These are phyloP conservation scores for Heliamphora exappendiculata DNA, from an alignment of 148 eudicot genomes.

Conservation along the genomic window DNA sequence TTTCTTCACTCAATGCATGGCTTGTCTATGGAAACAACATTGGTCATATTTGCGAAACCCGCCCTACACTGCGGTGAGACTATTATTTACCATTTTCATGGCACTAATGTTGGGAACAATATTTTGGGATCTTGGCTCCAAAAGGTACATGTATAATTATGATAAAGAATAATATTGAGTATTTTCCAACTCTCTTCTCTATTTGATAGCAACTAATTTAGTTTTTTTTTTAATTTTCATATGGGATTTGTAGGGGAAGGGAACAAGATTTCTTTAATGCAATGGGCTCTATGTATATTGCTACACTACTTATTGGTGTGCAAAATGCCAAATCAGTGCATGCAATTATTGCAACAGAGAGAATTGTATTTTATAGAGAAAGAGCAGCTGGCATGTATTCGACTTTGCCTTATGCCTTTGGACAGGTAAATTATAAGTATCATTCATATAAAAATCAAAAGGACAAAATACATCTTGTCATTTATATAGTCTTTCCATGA, in stretches of 20 bases:
- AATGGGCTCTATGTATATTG: conserved; percentile 58
- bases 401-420: conserved; percentile 62
- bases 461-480: no score
- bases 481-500: no score
- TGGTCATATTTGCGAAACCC: conserved; percentile 60
- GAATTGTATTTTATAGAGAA: conserved; percentile 68
- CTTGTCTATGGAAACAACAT: conserved; percentile 62
- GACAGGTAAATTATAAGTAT: conserved; percentile 55
- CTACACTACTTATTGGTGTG: conserved; percentile 47
- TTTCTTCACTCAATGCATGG: conserved; percentile 33
- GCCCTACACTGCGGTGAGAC: conserved; percentile 49
- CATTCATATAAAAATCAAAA: no score
- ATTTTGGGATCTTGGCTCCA: conserved; percentile 43
- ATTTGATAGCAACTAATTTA: no score
- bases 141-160: conserved; percentile 23
- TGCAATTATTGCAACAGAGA: conserved; percentile 53
- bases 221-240: no score
- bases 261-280: conserved; percentile 51
- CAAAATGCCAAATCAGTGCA: conserved; percentile 50
- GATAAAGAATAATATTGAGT: no score
- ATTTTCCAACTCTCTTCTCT: neutral
- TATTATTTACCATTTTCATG: conserved; percentile 42
- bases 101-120: conserved; percentile 52
- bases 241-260: conserved; percentile 20
- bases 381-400: conserved; percentile 72